Percentiles rank a stretch among this genome's conserved stretches.
These are phyloP conservation scores for Umbilicus rupestris DNA, from an alignment of 164 flowering plant genomes.

Conservation along the genomic window DNA sequence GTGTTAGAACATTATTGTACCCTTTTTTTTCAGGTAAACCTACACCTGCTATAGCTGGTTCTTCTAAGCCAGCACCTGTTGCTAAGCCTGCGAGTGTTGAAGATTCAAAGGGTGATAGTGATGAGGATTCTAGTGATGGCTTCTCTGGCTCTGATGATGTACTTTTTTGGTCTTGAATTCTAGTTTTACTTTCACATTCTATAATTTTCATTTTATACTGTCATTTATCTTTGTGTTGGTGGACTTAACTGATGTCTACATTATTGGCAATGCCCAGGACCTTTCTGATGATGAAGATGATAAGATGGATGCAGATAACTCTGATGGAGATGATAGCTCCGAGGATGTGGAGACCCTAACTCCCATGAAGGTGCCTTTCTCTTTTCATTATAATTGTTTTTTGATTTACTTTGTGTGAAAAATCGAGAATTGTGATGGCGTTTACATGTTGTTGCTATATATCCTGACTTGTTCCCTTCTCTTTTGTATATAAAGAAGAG, in stretches of 20 bases:
- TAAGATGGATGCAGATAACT: too few relatives aligned
- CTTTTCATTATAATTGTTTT: too few relatives aligned
- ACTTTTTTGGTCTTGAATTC: background rate
- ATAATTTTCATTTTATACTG: background rate
- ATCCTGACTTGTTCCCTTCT: too few relatives aligned
- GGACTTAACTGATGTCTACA: background rate
- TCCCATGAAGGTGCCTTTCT: conserved; percentile 50
- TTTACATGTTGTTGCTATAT: too few relatives aligned
- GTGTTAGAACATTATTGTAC: background rate
- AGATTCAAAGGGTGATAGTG: conserved; percentile 22
- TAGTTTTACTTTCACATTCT: background rate
- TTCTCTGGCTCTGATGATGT: background rate
- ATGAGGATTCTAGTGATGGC: conserved; percentile 10
- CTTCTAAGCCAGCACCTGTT: conserved; percentile 16
- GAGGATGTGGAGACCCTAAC: conserved; percentile 31
- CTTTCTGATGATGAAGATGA: conserved; percentile 21
- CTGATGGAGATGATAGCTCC: too few relatives aligned
- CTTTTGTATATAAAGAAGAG: too few relatives aligned
- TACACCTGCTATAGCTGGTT: conserved; percentile 13
- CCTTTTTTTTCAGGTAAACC: conserved; percentile 20
- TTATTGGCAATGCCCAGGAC: background rate
- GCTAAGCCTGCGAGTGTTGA: conserved; percentile 19
- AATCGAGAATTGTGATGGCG: too few relatives aligned
- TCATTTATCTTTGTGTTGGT: too few relatives aligned
- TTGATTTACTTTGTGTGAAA: too few relatives aligned